Conservation (phyloP, 106 monocot species). For the Xerophyta viscosa region DNA sequence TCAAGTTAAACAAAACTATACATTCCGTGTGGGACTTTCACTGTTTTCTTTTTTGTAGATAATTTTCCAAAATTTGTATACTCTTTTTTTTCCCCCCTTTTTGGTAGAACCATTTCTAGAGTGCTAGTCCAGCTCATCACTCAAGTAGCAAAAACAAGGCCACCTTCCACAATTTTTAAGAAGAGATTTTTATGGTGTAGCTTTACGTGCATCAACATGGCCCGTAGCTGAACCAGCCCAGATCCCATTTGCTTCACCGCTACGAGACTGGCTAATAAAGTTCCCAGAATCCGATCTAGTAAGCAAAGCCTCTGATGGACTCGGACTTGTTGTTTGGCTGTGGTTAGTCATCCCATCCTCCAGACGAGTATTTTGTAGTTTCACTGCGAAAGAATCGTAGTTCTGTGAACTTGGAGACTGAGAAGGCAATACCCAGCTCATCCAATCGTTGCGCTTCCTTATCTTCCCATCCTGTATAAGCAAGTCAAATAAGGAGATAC, state of each 20-base stretch:
- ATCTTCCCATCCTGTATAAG: constrained; percentile 47
- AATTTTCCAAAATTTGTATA: background rate
- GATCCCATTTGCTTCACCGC: background rate
- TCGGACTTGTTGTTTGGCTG: background rate
- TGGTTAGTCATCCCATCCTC: constrained; percentile 10
- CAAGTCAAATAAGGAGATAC: background rate
- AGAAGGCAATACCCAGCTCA: constrained; percentile 32
- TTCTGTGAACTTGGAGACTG: constrained; percentile 11
- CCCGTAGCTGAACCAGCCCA: constrained; percentile 12
- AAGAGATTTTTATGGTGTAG: background rate
- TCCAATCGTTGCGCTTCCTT: constrained; percentile 56
- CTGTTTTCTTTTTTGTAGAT: background rate
- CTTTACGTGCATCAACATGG: constrained; percentile 3
- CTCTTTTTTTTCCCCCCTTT: background rate
- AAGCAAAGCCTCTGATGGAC: background rate
- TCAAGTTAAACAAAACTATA: constrained; percentile 4
- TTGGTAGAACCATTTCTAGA: background rate
- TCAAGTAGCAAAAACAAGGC: background rate
- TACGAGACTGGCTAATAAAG: constrained; percentile 10
- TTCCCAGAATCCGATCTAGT: constrained; percentile 20
- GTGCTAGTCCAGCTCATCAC: background rate
- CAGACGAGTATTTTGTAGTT: constrained; percentile 15
- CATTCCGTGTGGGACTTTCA: constrained; percentile 1
- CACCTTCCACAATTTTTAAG: background rate
- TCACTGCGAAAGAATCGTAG: constrained; percentile 14